phyloP scores from a whole-genome alignment of 129 eudicot genomes.

The Glebionis coronaria region DNA sequence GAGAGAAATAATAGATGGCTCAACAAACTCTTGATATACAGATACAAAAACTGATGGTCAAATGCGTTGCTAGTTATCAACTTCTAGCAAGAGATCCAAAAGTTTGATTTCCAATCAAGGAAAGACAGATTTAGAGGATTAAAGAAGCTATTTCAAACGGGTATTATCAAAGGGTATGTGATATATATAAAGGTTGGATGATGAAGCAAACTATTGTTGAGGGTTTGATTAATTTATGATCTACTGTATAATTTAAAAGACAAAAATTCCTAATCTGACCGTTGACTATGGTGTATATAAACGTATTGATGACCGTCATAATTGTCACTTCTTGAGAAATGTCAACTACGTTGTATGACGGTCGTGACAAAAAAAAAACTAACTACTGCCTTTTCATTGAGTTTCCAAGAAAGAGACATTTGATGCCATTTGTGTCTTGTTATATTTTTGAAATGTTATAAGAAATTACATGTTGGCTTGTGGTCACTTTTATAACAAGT shows the following conservation, averaged over 20 bases:
- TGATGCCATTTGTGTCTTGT: neutral
- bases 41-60: no score
- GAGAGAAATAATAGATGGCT: neutral
- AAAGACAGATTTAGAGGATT: no score
- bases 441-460: neutral
- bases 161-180: neutral
- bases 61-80: no score
- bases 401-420: conserved; percentile 26
- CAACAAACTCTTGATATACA: no score
- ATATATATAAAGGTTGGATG: conserved; percentile 10
- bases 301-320: conserved; percentile 20
- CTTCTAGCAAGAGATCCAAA: no score
- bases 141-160: neutral
- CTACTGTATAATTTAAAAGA: neutral
- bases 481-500: neutral
- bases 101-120: no score
- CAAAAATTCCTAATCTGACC: conserved; percentile 7
- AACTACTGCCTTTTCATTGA: conserved; percentile 4
- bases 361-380: conserved; percentile 9
- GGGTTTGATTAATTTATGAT: neutral
- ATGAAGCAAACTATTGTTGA: neutral
- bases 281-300: conserved; percentile 11
- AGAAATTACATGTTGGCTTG: neutral
- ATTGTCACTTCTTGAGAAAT: conserved; percentile 19
- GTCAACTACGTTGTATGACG: conserved; percentile 28